Base-by-base conservation (phyloP, 169 alveolate genomes). In the Cryptosporidium sp. region DNA sequence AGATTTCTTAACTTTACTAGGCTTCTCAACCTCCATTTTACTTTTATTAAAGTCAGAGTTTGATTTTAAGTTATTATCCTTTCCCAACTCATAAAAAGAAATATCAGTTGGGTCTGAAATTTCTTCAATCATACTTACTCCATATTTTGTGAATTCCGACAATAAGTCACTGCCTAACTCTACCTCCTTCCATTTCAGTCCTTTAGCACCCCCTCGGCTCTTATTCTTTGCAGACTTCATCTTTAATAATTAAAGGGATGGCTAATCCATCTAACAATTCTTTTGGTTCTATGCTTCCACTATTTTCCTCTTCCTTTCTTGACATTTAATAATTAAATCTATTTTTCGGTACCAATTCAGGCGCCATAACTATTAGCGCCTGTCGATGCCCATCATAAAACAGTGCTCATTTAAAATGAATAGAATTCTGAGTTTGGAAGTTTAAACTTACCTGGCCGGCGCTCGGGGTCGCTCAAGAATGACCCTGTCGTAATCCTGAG, bases 401-500 rank as follows among this genome's bases (percentile, higher is more conserved):
- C 42, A 16, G 89, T 80, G 89, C 9, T 14, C 18, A 80, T 26
- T 62, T 33, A 45, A 8, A 6, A 31, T 72, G 16, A 33, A 6
- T 5, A 23, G 9, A 9, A 14, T 18, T 0, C 1, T 0, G 37
- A 23, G 21, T 0, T 9, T 0, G 4, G 6, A 7, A 16, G 48
- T 10, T 58, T 94, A 92, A 96, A 96, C 98, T 96, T 96, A 96
- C 98, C 97, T 96, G 98, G 98, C 98, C 96, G 98, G 97, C 98
- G 98, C 96, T 94, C 96, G 98, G 98, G 98, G 98, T 94, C 96
- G 98, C 98, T 96, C 98, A 94, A 75, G 97, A 87, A 96, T 96
- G 96, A 93, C 97, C 98, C 98, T 96, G 98, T 94, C 98, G 97
- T 96, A 94, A 96, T 94, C 94, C 97, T 97, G 98, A 96, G 98